These are phyloP conservation scores for Citeromyces matritensis DNA, from an alignment of 805 yeast species.

Conservation along the genomic window DNA sequence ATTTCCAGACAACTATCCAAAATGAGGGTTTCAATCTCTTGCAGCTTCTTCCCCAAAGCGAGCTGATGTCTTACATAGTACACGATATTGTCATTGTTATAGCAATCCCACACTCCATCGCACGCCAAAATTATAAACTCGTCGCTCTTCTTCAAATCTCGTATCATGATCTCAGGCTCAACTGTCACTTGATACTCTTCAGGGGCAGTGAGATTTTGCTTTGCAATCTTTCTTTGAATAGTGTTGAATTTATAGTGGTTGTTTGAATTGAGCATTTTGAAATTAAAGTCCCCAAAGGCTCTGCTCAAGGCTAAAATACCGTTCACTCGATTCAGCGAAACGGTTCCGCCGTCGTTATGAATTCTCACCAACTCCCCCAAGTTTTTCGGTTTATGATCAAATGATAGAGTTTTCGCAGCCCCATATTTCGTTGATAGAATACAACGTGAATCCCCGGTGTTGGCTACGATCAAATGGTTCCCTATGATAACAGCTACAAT, in stretches of 20 bases:
- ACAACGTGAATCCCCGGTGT: constrained; percentile 67
- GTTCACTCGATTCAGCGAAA: constrained; percentile 44
- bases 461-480: constrained; percentile 36
- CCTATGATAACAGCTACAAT: constrained; percentile 28
- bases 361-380: constrained; percentile 44
- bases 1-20: constrained; percentile 52
- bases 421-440: constrained; percentile 36
- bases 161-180: constrained; percentile 60
- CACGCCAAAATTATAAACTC: constrained; percentile 67
- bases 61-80: constrained; percentile 41
- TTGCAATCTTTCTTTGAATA: constrained; percentile 1
- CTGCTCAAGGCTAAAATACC: constrained; percentile 42
- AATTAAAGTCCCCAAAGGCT: constrained; percentile 55
- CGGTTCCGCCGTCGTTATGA: constrained; percentile 44
- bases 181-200: constrained; percentile 72
- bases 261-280: constrained; percentile 19
- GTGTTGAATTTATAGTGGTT: constrained; percentile 9
- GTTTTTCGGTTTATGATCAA: constrained; percentile 49
- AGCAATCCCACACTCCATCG: constrained; percentile 76
- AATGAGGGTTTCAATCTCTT: constrained; percentile 41
- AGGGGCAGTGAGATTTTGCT: constrained; percentile 19
- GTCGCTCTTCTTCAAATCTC: constrained; percentile 27
- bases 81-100: constrained; percentile 39
- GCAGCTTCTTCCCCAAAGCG: constrained; percentile 38
- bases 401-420: constrained; percentile 41